Percentiles rank a stretch among this genome's conserved stretches.
These are phyloP conservation scores for Linnemannia hyalina DNA, from an alignment of 192 early-diverging fungal species.

Conservation along the genomic window DNA sequence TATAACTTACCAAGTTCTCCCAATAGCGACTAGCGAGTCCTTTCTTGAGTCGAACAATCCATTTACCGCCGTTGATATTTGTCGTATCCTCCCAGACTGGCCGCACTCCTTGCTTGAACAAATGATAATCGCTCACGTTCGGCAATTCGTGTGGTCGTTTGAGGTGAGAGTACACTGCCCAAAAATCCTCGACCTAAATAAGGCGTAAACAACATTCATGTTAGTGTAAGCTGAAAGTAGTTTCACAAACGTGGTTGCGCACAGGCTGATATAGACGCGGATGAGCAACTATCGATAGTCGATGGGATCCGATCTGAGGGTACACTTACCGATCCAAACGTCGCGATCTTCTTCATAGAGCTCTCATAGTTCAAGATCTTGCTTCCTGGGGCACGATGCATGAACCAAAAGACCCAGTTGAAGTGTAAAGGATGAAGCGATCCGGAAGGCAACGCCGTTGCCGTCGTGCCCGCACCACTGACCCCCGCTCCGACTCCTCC, in stretches of 20 bases:
- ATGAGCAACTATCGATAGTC: no score
- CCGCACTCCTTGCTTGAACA: conserved; percentile 92
- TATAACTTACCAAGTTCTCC: conserved; percentile 80
- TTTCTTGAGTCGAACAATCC: conserved; percentile 95
- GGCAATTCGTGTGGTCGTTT: conserved; percentile 87
- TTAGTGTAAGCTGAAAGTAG: not conserved
- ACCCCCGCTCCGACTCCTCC: not conserved
- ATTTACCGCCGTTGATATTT: conserved; percentile 93
- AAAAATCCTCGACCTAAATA: conserved; percentile 79
- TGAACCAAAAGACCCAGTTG: conserved; percentile 95
- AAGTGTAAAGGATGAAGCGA: conserved; percentile 78
- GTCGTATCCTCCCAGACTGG: conserved; percentile 96
- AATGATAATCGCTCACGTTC: conserved; percentile 90
- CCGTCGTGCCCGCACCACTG: not conserved
- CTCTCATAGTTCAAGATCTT: conserved; percentile 92
- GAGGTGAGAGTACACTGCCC: conserved; percentile 84
- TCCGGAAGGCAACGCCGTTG: not conserved
- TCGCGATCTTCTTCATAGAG: conserved; percentile 87
- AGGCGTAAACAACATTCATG: not conserved
- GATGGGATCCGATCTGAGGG: not conserved
- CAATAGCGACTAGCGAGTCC: conserved; percentile 92
- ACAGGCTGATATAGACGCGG: not conserved
- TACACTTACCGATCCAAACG: conserved; percentile 77
- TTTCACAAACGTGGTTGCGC: not conserved
- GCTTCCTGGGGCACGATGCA: conserved; percentile 89